Evolutionary conservation across 2,329 filamentous ascomycete species (phyloP).

Genomic region (Fusarium protoensiforme): DNA sequence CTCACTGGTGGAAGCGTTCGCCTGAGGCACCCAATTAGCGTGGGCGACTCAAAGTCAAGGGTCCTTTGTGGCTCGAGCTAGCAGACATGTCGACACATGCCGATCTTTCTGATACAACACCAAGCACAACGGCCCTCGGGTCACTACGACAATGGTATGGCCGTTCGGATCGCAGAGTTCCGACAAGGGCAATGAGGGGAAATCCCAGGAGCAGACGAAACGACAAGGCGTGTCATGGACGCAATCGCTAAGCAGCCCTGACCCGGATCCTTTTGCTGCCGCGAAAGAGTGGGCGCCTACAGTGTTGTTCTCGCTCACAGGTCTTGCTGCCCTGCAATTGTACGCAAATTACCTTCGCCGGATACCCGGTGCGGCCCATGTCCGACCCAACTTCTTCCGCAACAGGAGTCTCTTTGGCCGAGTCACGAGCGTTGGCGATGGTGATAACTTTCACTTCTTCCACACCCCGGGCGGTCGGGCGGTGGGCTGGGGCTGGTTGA

Average conservation of each 20-base stretch:
- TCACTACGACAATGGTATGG: constrained; percentile 54
- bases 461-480: constrained; percentile 93
- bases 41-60: constrained; percentile 23
- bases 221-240: constrained; percentile 51
- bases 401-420: constrained; percentile 81
- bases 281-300: constrained; percentile 55
- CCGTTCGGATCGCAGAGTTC: constrained; percentile 50
- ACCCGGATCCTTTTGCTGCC: constrained; percentile 45
- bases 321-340: constrained; percentile 57
- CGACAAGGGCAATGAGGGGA: constrained; percentile 33
- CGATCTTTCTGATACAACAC: constrained; percentile 28
- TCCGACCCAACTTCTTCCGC: constrained; percentile 80
- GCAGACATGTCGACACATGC: constrained; percentile 19
- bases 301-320: constrained; percentile 51
- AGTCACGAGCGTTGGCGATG: constrained; percentile 95
- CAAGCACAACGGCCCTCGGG: constrained; percentile 40
- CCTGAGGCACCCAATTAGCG: constrained; percentile 42
- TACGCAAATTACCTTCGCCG: constrained; percentile 85
- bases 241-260: constrained; percentile 47
- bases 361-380: constrained; percentile 80
- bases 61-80: constrained; percentile 11
- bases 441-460: constrained; percentile 93
- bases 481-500: constrained; percentile 92
- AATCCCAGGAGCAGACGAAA: constrained; percentile 33
- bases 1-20: constrained; percentile 4